Evolutionary conservation across 1,284 basidiomycete genomes (phyloP).

Genomic region (Ganoderma resinaceum): DNA sequence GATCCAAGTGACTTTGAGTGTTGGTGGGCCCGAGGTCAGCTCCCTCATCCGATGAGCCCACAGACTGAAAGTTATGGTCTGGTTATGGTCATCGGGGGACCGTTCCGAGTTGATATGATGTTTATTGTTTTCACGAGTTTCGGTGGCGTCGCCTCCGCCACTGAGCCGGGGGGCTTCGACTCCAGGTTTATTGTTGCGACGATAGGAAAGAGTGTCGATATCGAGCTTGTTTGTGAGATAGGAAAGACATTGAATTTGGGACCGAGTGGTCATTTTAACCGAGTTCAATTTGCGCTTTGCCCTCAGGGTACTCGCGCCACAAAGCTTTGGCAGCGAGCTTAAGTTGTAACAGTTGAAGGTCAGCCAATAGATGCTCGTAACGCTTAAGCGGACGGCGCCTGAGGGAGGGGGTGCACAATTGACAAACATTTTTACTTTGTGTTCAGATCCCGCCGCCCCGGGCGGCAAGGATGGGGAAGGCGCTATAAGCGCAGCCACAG

Average conservation of each 20-base stretch:
- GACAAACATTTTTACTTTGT: not conserved
- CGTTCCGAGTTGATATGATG: not conserved
- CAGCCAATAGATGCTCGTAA: not conserved
- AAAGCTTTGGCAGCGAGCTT: not conserved
- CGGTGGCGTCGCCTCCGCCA: not conserved
- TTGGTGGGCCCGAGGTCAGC: not conserved
- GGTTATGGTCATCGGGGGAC: not conserved
- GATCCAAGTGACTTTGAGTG: not conserved
- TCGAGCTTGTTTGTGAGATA: not conserved
- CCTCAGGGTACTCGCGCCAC: not conserved
- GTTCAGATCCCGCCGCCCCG: not conserved
- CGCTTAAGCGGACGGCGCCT: not conserved
- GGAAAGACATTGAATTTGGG: not conserved
- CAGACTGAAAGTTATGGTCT: too few species aligned
- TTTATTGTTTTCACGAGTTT: not conserved
- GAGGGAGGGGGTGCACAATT: not conserved
- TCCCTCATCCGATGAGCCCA: not conserved
- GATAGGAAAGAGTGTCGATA: not conserved
- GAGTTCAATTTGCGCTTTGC: not conserved
- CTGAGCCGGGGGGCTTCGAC: not conserved
- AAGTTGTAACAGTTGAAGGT: not conserved
- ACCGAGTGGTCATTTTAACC: not conserved
- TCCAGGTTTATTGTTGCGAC: not conserved
- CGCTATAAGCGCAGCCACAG: not conserved
- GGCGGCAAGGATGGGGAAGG: not conserved